Evolutionary conservation across 495 filamentous ascomycete genomes (phyloP).

Genomic region (Aspergillus steynii): DNA sequence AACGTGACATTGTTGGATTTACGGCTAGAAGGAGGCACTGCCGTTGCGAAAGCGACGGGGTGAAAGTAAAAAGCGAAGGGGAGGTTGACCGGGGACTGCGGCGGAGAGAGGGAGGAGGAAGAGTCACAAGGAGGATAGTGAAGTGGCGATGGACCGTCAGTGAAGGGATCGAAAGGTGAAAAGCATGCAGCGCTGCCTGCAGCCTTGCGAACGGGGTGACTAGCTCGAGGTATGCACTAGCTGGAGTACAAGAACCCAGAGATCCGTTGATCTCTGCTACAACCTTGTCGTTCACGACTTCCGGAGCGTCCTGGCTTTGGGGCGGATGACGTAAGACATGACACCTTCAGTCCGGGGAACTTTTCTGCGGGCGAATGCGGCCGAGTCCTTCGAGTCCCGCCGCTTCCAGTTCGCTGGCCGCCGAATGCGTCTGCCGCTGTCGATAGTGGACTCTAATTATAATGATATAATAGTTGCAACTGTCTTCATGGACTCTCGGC

Average conservation of each 20-base stretch:
- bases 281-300: constrained; percentile 6
- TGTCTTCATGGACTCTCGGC: too few species aligned
- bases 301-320: constrained; percentile 8
- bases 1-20: constrained; percentile 37
- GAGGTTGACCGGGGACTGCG: constrained; percentile 7
- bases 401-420: too few species aligned
- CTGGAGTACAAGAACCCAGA: constrained; percentile 3
- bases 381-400: constrained; percentile 14
- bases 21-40: constrained; percentile 12
- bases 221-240: constrained; percentile 2
- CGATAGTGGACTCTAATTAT: too few species aligned
- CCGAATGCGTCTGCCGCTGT: too few species aligned
- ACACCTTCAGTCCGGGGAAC: constrained; percentile 34
- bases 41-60: constrained; percentile 15
- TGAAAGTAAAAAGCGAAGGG: constrained; percentile 6
- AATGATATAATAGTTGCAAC: too few species aligned
- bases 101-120: constrained; percentile 6
- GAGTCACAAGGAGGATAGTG: background rate
- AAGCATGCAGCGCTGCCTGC: background rate
- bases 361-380: constrained; percentile 27
- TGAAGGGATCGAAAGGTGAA: too few species aligned
- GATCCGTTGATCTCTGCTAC: background rate
- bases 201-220: background rate
- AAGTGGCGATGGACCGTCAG: too few species aligned
- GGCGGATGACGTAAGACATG: constrained; percentile 48